phyloP scores from a whole-genome alignment of 257 asterid species.

The Solanum paucissectum region DNA sequence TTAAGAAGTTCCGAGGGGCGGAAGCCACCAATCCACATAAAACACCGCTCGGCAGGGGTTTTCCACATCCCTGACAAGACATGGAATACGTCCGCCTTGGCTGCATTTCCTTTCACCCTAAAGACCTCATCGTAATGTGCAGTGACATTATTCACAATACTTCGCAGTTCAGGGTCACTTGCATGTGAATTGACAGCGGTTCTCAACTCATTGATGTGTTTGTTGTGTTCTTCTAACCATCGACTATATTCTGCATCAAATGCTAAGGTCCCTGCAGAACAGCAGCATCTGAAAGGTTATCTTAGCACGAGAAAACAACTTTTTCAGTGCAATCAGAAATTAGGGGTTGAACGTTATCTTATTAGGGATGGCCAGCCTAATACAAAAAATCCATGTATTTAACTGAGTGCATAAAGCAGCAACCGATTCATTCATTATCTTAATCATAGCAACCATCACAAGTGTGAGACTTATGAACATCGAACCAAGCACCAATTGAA shows the following conservation, averaged over 20 bases:
- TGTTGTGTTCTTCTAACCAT: conserved; percentile 81
- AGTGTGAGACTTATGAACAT: neutral
- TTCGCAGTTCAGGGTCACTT: conserved; percentile 61
- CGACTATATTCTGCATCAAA: conserved; percentile 79
- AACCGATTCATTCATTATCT: neutral
- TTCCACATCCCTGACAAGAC: conserved; percentile 99
- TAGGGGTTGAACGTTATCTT: neutral
- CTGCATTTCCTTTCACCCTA: conserved; percentile 75
- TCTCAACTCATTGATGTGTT: conserved; percentile 60
- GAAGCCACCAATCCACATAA: conserved; percentile 96
- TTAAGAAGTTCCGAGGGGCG: conserved; percentile 94
- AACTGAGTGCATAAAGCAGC: neutral
- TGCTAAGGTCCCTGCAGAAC: conserved; percentile 62
- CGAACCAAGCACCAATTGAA: neutral
- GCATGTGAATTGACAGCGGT: conserved; percentile 70
- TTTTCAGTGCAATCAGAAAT: neutral
- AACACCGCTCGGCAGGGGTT: conserved; percentile 93
- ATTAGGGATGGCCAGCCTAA: neutral
- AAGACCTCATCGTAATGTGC: conserved; percentile 62
- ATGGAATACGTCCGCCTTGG: conserved; percentile 88
- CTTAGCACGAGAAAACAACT: neutral
- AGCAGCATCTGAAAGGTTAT: neutral
- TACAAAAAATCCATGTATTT: neutral
- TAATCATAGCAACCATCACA: neutral
- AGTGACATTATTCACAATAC: conserved; percentile 49